Conservation (phyloP, 2,329 filamentous ascomycete species). For the Colletotrichum orchidophilum region DNA sequence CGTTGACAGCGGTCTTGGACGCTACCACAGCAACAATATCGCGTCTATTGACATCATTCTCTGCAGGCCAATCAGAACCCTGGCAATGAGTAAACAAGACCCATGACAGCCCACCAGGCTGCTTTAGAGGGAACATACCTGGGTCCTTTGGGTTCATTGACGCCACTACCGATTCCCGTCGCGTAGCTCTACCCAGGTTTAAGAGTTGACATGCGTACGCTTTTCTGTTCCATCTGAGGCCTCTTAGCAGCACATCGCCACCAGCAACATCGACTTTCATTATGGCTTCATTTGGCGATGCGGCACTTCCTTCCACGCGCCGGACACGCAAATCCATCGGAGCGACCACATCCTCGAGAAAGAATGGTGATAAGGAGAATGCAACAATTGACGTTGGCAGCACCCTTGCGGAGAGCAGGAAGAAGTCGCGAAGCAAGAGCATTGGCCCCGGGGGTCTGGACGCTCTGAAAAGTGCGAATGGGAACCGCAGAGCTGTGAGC, state of each 20-base stretch:
- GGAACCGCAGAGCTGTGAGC: conserved; percentile 82
- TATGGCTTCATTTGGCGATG: conserved; percentile 54
- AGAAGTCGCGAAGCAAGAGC: conserved; percentile 92
- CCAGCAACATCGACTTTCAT: conserved; percentile 14
- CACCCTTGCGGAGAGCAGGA: conserved; percentile 60
- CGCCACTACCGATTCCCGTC: conserved; percentile 21
- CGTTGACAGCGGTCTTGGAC: neutral
- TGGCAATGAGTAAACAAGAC: conserved; percentile 27
- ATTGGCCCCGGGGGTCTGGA: conserved; percentile 92
- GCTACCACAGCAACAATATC: conserved; percentile 32
- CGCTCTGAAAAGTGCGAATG: conserved; percentile 77
- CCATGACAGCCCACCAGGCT: conserved; percentile 29
- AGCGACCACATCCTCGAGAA: conserved; percentile 17
- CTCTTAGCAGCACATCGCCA: neutral
- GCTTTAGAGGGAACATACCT: conserved; percentile 34
- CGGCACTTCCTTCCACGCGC: conserved; percentile 64
- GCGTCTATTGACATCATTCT: conserved; percentile 29
- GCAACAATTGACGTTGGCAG: conserved; percentile 72
- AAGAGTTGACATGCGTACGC: conserved; percentile 28
- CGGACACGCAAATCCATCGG: conserved; percentile 78
- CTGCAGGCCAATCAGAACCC: conserved; percentile 16
- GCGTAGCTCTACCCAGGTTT: conserved; percentile 32
- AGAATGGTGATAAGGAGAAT: conserved; percentile 78
- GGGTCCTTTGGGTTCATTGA: conserved; percentile 31
- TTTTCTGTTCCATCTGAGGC: conserved; percentile 4